Base-by-base conservation (phyloP, 192 early-diverging fungal genomes). In the Backusella mclennaniae region DNA sequence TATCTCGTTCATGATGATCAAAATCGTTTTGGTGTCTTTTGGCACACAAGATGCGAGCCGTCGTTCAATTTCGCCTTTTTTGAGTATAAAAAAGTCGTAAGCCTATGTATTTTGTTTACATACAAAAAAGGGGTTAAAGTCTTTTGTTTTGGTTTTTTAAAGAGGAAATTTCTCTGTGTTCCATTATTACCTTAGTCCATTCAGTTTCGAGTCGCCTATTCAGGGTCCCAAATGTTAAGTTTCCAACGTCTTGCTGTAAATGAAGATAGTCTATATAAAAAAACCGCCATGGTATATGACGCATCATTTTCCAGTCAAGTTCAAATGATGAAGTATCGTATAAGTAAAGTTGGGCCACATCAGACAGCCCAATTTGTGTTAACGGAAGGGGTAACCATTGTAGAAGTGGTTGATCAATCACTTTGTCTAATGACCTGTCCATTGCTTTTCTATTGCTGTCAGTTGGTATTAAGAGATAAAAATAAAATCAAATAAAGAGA, bases 61-160 rank as follows among this genome's bases (percentile, higher is more conserved):
- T 70, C 66, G 39, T 26, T 76, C 59, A 46, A 76, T 76, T 76
- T 76, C 75, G 19, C 67, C 67, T 35, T 41, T 44, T 69, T 76
- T 76, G 15, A 76, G 14, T 39, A 21, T 69, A 36, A 26, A 67
- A 31, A 76, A 76, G 21, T 69, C 75, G 23, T 69, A 67, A 35
- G 52, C 75, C 75, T 76, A 26, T 35, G 6, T 35, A 41, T 12
- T 35, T 53, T 67, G 49, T 68, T 26, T 33, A 49, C 26, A 53
- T 33, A 31, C 63, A 41, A 75, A 21, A 67, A 46, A 19, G 17
- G 36, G 63, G 35, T 66, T 66, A 38, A 66, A 38, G 31, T 15
- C 23, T 14, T 59, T 59, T 63, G 2, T 63, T 26, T 29, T 29
- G 3, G 21, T 63, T 21, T 9, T 59, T 59, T 59, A 35, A 15